Evolutionary conservation across 257 asterid genomes (phyloP), one percentile per base, ranked within the genome.

Genomic region (Solanum chmielewskii): DNA sequence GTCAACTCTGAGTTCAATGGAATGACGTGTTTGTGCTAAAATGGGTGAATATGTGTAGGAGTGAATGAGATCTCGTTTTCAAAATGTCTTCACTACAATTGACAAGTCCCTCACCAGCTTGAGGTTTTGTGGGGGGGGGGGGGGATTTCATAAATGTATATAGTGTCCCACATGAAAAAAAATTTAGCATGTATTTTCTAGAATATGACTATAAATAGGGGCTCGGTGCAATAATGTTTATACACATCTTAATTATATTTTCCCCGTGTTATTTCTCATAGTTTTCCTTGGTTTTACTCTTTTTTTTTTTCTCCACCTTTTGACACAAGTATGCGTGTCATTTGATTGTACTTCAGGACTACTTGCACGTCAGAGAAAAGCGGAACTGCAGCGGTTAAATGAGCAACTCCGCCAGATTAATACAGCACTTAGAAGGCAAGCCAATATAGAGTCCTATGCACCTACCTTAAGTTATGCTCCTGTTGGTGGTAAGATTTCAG

Each of bases 381-480:
- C 93, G 68, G 99, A 97, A 90, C 86, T 97, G 89, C 89, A 90
- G 91, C 93, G 95, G 83, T 91, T 97, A 82, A 97, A 97, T 74
- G 99, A 97, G 84, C 99, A 96, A 93, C 94, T 97, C 80, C 96
- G 98, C 49, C 99, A 96, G 90, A 97, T 97, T 87, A 97, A 97
- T 89, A 59, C 98, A 10, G 98, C 99, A 49, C 87, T 97, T 49
- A 94, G 98, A 90, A 91, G 99, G 92, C 99, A 97, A 91, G 99
- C 99, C 83, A 96, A 95, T 89, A 96, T 97, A 45, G 99, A 97
- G 91, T 97, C 99, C 6, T 97, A 97, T 89, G 99, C 99, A 14
- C 99, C 99, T 87, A 90, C 88, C 93, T 92, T 97, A 93, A 97
- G 98, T 88, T 97, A 96, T 86, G 98, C 95, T 88, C 99, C 99